Base-by-base conservation (phyloP, 78 protist species). In the Andalucia godoyi region DNA sequence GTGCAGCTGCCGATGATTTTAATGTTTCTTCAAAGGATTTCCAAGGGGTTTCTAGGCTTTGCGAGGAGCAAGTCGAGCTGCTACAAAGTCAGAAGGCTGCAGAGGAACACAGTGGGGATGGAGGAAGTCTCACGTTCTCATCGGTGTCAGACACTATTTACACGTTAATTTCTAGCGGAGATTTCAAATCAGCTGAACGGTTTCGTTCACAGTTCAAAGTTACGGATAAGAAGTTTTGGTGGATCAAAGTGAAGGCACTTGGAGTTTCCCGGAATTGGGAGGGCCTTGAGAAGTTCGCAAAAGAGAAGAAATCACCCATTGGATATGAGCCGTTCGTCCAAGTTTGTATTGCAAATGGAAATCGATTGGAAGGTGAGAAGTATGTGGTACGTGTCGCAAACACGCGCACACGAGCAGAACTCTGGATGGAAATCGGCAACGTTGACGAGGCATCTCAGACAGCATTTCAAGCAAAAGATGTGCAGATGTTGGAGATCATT, bases 311-410 rank as follows among this genome's bases (percentile, higher is more conserved):
- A 54, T 63, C 84, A 25, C 84, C 84, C 33, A 59, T 78, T 9
- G 84, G 84, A 10, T 78, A 46, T 25, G 84, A 78, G 59, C 84
- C 84, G 29, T 78, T 78, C 62, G 84, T 55, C 5, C 79, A 78
- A 6, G 84, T 78, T 17, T 59, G 77, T 39, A 49, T 76, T 0
- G 81, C 57, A 25, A 49, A 54, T 34, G 42, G 52, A 5, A 27
- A 62, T 18, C 75, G 13, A 8, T 38, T 36, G 3, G 77, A 66
- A 30, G 81, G 71, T 27, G 41, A 54, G 7, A 66, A 60, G 62
- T 76, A 67, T 51, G 67, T 76, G 25, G 66, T 66, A 46, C 53
- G 47, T 23, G 58, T 76, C 2, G 49, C 25, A 9, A 74, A 76
- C 33, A 9, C 18, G n/a, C 21, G 57, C 12, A 42, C 54, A 21